These are phyloP conservation scores for Dendrothele bispora DNA, from an alignment of 768 basidiomycete species.

Conservation along the genomic window DNA sequence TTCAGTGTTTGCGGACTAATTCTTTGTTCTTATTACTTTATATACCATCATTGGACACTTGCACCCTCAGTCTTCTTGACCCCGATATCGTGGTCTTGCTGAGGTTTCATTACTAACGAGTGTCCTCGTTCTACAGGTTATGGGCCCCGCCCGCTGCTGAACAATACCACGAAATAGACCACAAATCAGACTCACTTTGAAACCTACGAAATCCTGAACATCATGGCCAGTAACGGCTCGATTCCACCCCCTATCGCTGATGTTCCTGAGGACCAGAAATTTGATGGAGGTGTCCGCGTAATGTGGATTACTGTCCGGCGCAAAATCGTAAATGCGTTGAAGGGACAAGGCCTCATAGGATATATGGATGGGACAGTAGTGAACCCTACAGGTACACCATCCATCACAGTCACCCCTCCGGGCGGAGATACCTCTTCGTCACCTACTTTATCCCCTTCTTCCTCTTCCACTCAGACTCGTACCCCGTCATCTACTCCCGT, in stretches of 20 bases:
- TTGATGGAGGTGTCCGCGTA: conserved; percentile 1
- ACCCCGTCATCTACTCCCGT: background rate
- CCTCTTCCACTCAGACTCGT: background rate
- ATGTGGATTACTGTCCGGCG: background rate
- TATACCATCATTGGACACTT: too few relatives aligned
- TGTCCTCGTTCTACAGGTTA: too few relatives aligned
- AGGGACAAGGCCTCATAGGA: background rate
- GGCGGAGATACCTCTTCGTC: background rate
- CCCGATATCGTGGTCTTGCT: too few relatives aligned
- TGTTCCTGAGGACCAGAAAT: conserved; percentile 1
- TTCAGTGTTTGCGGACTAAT: too few relatives aligned
- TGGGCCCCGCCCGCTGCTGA: too few relatives aligned
- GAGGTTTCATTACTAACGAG: too few relatives aligned
- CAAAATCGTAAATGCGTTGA: background rate
- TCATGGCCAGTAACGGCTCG: background rate
- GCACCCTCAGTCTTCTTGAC: too few relatives aligned
- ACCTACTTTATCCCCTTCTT: background rate
- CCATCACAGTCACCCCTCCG: too few relatives aligned
- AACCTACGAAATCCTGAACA: too few relatives aligned
- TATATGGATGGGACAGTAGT: background rate
- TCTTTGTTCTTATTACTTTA: too few relatives aligned
- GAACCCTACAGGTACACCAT: background rate
- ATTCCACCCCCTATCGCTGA: background rate
- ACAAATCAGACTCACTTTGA: too few relatives aligned
- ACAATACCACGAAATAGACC: too few relatives aligned